Base-by-base conservation (phyloP, 2,329 filamentous ascomycete genomes). In the Phialemoniopsis sp. region DNA sequence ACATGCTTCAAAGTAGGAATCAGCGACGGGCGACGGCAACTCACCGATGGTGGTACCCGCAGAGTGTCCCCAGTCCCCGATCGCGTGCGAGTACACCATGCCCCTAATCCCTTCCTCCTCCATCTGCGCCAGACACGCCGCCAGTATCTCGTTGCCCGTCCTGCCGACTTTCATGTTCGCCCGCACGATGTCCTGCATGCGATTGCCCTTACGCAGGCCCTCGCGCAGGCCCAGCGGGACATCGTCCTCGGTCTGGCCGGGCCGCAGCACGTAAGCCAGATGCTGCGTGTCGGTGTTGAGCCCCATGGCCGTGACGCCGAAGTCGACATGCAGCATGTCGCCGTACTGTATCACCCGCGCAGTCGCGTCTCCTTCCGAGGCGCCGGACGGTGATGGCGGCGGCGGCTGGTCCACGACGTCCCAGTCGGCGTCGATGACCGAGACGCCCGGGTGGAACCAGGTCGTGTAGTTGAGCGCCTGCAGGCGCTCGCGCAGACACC, bases 11-110 rank as follows among this genome's bases (percentile, higher is more conserved):
- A 32, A 14, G 30, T 36, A 31, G n/a, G 4, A 26, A 26, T 6
- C 21, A 10, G 21, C 21, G 26, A n/a, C 10, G 16, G 21, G 13
- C 26, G 15, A 9, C 31, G 15, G 30, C 9, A 2, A 51, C 57
- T 38, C 52, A 68, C 68, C 70, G 37, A 73, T 68, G 5, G 71
- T 44, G 0, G 70, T 64, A 0, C 70, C 70, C 0, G 69, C 70
- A 3, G 66, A 64, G 42, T 73, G 70, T 2, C 70, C 70, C 63
- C 67, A 73, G 52, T 74, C 70, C 10, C 70, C 70, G 13, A 72
- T 70, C 2, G 70, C 60, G 39, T 74, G 70, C 30, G 59, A 68
- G 48, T 74, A 74, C 7, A 75, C 63, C 47, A 59, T 68, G 9
- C 70, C 71, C 39, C 64, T 48, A 29, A 73, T 67, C 0, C 62